Conservation (phyloP, 371 early-diverging fungal species). For the Lichtheimia ornata region DNA sequence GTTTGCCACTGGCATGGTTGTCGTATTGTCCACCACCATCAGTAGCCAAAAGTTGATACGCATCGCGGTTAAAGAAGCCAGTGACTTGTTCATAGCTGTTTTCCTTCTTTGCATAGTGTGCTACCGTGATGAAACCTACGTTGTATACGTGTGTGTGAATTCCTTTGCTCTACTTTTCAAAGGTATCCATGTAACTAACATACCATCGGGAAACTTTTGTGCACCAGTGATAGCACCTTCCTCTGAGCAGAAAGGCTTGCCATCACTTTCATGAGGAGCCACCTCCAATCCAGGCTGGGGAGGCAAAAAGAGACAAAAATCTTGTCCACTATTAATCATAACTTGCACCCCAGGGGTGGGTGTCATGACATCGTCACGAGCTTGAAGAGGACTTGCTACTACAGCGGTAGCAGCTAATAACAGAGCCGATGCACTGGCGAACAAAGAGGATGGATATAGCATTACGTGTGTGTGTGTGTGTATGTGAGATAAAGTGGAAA, state of each 20-base stretch:
- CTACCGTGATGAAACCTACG: conserved; percentile 47
- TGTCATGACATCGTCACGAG: not conserved
- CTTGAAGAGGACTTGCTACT: not conserved
- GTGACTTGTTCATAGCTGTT: conserved; percentile 54
- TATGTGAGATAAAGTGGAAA: not conserved
- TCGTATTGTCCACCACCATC: conserved; percentile 60
- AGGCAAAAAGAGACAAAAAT: conserved; percentile 62
- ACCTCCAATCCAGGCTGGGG: conserved; percentile 58
- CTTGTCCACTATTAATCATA: conserved; percentile 24
- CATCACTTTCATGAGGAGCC: conserved; percentile 51
- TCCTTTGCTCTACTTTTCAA: no score
- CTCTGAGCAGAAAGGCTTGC: conserved; percentile 57
- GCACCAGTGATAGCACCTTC: conserved; percentile 39
- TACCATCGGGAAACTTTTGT: conserved; percentile 51
- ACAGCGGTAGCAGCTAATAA: not conserved
- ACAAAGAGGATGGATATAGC: not conserved
- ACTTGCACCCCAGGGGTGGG: conserved; percentile 1
- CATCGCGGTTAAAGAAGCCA: conserved; percentile 53
- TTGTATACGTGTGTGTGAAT: not conserved
- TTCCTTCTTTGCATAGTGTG: conserved; percentile 42
- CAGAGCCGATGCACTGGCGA: not conserved
- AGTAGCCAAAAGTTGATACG: conserved; percentile 39
- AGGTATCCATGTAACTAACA: not conserved
- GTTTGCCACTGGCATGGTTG: conserved; percentile 25
- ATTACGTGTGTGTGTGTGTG: not conserved